These are phyloP conservation scores for Sarcodon aspratus DNA, from an alignment of 768 basidiomycete genomes.

Conservation along the genomic window DNA sequence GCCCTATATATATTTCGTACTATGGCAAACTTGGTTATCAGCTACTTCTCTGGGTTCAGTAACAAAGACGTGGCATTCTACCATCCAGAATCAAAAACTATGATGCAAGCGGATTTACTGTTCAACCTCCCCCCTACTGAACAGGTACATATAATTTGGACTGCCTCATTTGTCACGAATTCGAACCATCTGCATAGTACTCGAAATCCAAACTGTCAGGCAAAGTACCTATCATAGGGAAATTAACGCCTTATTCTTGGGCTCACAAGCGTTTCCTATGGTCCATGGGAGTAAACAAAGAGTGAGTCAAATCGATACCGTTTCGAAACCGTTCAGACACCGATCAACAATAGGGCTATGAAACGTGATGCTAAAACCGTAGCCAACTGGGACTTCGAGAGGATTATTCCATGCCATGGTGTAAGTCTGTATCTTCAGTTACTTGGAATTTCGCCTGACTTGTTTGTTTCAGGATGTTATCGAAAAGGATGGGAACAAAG, in stretches of 20 bases:
- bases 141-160: conserved; percentile 33
- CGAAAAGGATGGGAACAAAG: conserved; percentile 33
- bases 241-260: conserved; percentile 11
- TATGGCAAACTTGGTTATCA: conserved; percentile 10
- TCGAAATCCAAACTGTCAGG: conserved; percentile 21
- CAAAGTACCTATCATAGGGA: conserved; percentile 11
- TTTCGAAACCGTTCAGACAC: not conserved
- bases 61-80: conserved; percentile 83
- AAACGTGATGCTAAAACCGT: conserved; percentile 53
- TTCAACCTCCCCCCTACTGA: conserved; percentile 75
- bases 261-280: conserved; percentile 16
- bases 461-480: conserved; percentile 29
- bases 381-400: conserved; percentile 59
- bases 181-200: conserved; percentile 18
- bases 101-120: conserved; percentile 75
- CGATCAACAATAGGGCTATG: conserved; percentile 31
- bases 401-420: conserved; percentile 67
- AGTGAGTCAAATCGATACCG: conserved; percentile 4
- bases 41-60: conserved; percentile 58
- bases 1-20: not conserved
- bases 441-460: not conserved
- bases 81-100: conserved; percentile 55
- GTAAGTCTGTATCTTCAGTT: conserved; percentile 18
- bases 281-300: conserved; percentile 14
- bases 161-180: not conserved